phyloP scores from a whole-genome alignment of 768 basidiomycete genomes.

The Dioszegia hungarica region DNA sequence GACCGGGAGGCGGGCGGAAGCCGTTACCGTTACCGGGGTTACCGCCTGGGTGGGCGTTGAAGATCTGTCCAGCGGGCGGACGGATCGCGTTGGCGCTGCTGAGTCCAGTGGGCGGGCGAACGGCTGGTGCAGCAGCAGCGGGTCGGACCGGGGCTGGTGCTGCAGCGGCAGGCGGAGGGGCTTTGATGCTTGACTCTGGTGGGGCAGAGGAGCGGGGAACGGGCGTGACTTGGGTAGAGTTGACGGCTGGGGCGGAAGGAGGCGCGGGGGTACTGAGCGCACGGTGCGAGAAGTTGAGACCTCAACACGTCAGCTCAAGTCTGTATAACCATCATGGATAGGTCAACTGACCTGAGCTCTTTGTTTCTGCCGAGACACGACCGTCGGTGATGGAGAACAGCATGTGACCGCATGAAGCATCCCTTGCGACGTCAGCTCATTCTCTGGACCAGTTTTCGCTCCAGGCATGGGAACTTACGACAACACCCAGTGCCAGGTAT shows the following conservation, averaged over 20 bases:
- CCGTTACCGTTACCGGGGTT: too few relatives aligned
- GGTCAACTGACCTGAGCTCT: slow-evolving; percentile 68
- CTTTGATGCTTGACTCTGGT: slow-evolving; percentile 2
- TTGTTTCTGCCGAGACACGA: slow-evolving; percentile 82
- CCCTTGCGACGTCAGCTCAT: slow-evolving; percentile 51
- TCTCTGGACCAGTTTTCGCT: too few relatives aligned
- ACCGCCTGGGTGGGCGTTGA: too few relatives aligned
- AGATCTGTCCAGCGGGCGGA: too few relatives aligned
- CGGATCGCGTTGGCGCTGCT: too few relatives aligned
- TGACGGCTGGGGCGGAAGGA: background rate
- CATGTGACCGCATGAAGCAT: slow-evolving; percentile 86
- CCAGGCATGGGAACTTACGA: slow-evolving; percentile 46
- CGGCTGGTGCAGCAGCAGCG: background rate
- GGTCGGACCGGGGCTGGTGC: background rate
- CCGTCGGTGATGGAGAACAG: slow-evolving; percentile 87
- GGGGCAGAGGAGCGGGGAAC: background rate
- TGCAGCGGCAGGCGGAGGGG: background rate
- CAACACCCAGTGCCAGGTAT: slow-evolving; percentile 98
- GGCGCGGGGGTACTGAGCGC: slow-evolving; percentile 11
- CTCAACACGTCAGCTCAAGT: slow-evolving; percentile 49
- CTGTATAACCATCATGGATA: background rate
- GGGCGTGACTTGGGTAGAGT: background rate
- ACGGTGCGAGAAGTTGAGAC: slow-evolving; percentile 75
- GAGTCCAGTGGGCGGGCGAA: background rate
- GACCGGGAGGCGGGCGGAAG: too few relatives aligned